phyloP scores from a whole-genome alignment of 257 asterid genomes.

The Nicotiana knightiana region DNA sequence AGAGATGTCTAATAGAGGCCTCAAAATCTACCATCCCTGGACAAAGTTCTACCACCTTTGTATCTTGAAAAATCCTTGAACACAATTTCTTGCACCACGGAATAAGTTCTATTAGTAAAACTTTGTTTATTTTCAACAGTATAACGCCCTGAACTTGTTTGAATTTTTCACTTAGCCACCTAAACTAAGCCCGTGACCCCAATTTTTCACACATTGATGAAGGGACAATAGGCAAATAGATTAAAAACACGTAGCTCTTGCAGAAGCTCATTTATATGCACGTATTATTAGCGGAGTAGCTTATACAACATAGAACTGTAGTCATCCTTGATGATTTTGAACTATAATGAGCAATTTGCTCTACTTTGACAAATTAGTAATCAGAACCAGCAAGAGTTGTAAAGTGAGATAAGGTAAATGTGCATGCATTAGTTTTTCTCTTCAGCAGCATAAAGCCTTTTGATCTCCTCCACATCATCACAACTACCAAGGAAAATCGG shows the following conservation, averaged over 20 bases:
- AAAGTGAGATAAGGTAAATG: background rate
- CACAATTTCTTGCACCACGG: too few relatives aligned
- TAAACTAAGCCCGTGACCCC: too few relatives aligned
- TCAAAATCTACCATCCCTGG: too few relatives aligned
- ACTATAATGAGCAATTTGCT: background rate
- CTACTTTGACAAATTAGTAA: background rate
- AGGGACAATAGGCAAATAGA: too few relatives aligned
- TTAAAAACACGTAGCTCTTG: background rate
- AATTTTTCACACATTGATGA: too few relatives aligned
- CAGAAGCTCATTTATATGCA: background rate
- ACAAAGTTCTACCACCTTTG: too few relatives aligned
- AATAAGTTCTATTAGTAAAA: too few relatives aligned
- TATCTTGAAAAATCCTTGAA: too few relatives aligned
- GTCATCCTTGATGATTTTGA: background rate
- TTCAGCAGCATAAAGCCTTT: conserved; percentile 71
- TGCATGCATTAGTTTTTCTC: conserved; percentile 29
- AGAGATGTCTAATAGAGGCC: too few relatives aligned
- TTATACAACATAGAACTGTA: background rate
- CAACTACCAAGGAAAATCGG: conserved; percentile 92
- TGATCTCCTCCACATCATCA: conserved; percentile 93
- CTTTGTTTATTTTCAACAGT: too few relatives aligned
- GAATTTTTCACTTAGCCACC: too few relatives aligned
- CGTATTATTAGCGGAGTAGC: background rate
- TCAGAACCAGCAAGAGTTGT: conserved; percentile 1
- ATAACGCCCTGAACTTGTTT: too few relatives aligned